phyloP scores from a whole-genome alignment of 139 green algal species.

The Micractinium conductrix region DNA sequence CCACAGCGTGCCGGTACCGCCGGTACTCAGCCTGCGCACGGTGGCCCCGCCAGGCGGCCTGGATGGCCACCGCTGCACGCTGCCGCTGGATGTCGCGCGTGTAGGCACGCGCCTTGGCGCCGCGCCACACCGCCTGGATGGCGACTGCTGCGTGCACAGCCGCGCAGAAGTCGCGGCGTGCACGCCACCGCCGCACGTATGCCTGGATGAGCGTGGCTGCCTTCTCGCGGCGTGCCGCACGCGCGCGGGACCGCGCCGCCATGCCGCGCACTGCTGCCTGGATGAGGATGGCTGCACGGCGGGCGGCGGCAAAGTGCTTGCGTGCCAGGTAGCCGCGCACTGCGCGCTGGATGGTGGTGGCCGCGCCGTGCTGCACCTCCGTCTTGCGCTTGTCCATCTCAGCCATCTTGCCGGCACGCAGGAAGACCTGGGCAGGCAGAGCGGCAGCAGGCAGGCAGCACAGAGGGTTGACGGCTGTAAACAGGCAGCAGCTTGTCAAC shows the following conservation, averaged over 20 bases:
- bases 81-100: background rate
- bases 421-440: slow-evolving; percentile 65
- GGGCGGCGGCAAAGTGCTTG: slow-evolving; percentile 36
- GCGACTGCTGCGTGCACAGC: slow-evolving; percentile 35
- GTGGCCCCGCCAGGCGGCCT: slow-evolving; percentile 61
- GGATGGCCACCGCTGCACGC: slow-evolving; percentile 63
- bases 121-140: slow-evolving; percentile 51
- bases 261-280: slow-evolving; percentile 65
- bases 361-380: slow-evolving; percentile 83
- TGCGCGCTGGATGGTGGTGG: slow-evolving; percentile 79
- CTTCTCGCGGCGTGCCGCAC: slow-evolving; percentile 41
- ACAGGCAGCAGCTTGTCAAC: background rate
- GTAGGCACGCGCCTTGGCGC: slow-evolving; percentile 1
- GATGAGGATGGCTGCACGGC: slow-evolving; percentile 47
- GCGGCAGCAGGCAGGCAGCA: too few relatives aligned
- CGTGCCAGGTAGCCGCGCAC: slow-evolving; percentile 69
- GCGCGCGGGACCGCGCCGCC: slow-evolving; percentile 55
- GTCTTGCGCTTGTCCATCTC: slow-evolving; percentile 91
- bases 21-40: slow-evolving; percentile 47
- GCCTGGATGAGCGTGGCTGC: slow-evolving; percentile 71
- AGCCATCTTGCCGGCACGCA: slow-evolving; percentile 92
- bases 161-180: slow-evolving; percentile 7
- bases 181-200: slow-evolving; percentile 23
- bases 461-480: background rate
- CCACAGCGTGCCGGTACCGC: slow-evolving; percentile 35